Evolutionary conservation across 2,329 filamentous ascomycete genomes (phyloP).

Genomic region (Hirsutella minnesotensis): DNA sequence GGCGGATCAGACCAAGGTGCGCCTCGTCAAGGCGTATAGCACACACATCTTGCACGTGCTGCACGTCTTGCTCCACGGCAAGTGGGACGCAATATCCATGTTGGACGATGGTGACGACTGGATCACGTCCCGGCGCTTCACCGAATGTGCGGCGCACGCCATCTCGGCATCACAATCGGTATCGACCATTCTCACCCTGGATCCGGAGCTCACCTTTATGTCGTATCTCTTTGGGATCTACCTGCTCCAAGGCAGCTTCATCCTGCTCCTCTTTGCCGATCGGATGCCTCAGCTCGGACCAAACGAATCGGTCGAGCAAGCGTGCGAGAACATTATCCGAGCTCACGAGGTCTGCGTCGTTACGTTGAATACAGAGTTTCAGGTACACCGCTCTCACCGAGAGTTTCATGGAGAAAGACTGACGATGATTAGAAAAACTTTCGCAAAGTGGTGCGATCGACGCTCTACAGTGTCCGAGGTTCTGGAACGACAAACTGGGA

Average conservation of each 20-base stretch:
- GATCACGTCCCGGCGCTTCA: constrained; percentile 33
- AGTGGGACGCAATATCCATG: constrained; percentile 37
- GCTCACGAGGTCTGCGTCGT: constrained; percentile 39
- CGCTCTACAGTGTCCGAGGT: constrained; percentile 33
- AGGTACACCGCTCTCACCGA: constrained; percentile 18
- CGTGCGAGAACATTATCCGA: constrained; percentile 36
- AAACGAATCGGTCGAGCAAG: constrained; percentile 32
- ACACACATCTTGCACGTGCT: constrained; percentile 35
- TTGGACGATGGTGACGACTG: constrained; percentile 36
- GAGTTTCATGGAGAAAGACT: not conserved
- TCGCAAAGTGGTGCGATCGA: constrained; percentile 37
- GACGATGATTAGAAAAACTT: constrained; percentile 33
- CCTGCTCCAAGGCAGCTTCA: constrained; percentile 37
- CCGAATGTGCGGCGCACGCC: constrained; percentile 32
- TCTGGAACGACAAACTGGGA: constrained; percentile 25
- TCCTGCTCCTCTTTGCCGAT: constrained; percentile 35
- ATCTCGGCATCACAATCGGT: constrained; percentile 33
- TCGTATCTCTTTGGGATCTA: constrained; percentile 41
- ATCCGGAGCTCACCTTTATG: constrained; percentile 39
- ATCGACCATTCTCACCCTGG: constrained; percentile 31
- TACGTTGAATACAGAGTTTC: constrained; percentile 36
- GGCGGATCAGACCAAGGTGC: constrained; percentile 17
- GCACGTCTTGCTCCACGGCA: constrained; percentile 33
- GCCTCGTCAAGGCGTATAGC: constrained; percentile 33
- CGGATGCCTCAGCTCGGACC: constrained; percentile 33